phyloP scores from a whole-genome alignment of 306 rosid species.

The Albizia julibrissin region DNA sequence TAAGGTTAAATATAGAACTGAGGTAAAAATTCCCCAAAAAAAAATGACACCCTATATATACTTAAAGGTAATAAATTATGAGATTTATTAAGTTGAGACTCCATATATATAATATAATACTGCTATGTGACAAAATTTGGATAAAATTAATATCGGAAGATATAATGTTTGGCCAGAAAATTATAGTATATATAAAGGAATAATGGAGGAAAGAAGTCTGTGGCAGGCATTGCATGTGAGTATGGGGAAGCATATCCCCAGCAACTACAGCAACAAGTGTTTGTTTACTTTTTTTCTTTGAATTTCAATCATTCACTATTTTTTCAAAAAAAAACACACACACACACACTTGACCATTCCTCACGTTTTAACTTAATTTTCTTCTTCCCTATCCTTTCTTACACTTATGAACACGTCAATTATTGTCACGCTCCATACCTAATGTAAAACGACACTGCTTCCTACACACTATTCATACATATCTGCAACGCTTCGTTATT shows the following conservation, averaged over 20 bases:
- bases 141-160: too few relatives aligned
- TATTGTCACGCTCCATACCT: conserved; percentile 25
- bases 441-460: background rate
- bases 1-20: too few relatives aligned
- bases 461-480: background rate
- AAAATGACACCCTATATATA: too few relatives aligned
- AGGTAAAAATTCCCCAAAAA: too few relatives aligned
- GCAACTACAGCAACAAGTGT: background rate
- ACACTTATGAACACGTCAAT: conserved; percentile 29
- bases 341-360: background rate
- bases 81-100: too few relatives aligned
- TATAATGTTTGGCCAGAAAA: too few relatives aligned
- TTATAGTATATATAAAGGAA: too few relatives aligned
- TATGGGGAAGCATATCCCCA: background rate
- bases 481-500: background rate
- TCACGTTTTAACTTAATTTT: conserved; percentile 23
- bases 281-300: background rate
- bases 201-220: background rate
- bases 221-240: conserved; percentile 23
- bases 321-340: background rate
- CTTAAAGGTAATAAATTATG: too few relatives aligned
- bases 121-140: background rate
- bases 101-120: too few relatives aligned
- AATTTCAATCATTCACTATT: background rate
- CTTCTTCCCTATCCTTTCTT: background rate